Conservation (phyloP, 2,329 filamentous ascomycete species). For the Juglanconis oblonga region DNA sequence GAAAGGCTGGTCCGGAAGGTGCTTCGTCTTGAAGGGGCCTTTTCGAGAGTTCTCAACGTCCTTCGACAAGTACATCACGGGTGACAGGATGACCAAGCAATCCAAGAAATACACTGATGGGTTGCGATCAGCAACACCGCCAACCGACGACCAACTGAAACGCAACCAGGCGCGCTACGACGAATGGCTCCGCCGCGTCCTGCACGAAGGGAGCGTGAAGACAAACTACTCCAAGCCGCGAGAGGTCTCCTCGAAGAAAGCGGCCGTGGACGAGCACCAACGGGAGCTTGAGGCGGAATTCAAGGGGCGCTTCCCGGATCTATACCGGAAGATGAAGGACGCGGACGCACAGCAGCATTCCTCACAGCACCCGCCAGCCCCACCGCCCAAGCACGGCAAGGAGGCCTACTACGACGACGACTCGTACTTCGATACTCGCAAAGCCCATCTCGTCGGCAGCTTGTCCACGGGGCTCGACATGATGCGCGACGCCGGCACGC, state of each 20-base stretch:
- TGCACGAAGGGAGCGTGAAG: slow-evolving; percentile 39
- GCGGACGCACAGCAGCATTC: slow-evolving; percentile 23
- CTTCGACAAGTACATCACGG: slow-evolving; percentile 49
- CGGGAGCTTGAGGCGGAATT: slow-evolving; percentile 49
- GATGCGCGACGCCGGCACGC: slow-evolving; percentile 26
- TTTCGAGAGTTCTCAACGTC: slow-evolving; percentile 54
- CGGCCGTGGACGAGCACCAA: slow-evolving; percentile 43
- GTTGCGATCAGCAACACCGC: slow-evolving; percentile 32
- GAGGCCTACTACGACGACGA: slow-evolving; percentile 15
- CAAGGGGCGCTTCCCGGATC: slow-evolving; percentile 39
- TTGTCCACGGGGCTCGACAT: slow-evolving; percentile 31
- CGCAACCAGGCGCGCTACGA: slow-evolving; percentile 39
- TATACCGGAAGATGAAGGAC: slow-evolving; percentile 43
- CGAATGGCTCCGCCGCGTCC: slow-evolving; percentile 42
- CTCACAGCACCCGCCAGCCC: slow-evolving; percentile 5
- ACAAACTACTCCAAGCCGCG: slow-evolving; percentile 36
- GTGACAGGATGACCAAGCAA: slow-evolving; percentile 38
- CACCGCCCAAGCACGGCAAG: slow-evolving; percentile 9
- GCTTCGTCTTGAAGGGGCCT: slow-evolving; percentile 54
- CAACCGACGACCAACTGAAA: slow-evolving; percentile 26
- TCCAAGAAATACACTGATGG: slow-evolving; percentile 39
- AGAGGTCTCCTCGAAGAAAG: slow-evolving; percentile 37
- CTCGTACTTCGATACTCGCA: slow-evolving; percentile 22
- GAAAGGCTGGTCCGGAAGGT: slow-evolving; percentile 48
- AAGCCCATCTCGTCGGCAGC: slow-evolving; percentile 28